A percentile compares a stretch with the other conserved stretches of the same genome.
Conservation (phyloP, 768 basidiomycete genomes). For the Leccinum boreale region DNA sequence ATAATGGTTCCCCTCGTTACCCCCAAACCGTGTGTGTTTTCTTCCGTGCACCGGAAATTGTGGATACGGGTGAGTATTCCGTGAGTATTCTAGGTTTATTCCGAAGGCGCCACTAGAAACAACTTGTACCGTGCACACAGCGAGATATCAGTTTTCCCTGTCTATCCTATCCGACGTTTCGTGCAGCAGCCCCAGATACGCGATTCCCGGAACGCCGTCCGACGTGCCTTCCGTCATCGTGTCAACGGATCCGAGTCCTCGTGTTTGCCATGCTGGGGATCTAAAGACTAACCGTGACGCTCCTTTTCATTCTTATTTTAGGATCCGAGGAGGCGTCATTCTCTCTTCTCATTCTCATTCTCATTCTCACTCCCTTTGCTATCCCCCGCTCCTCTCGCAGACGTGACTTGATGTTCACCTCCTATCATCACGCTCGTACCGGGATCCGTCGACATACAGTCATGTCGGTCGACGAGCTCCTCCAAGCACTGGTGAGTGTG, state of each 20-base stretch:
- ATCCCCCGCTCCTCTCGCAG: background rate
- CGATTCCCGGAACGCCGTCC: background rate
- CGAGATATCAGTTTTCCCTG: background rate
- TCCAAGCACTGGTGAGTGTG: constrained; percentile 10
- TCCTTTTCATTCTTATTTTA: background rate
- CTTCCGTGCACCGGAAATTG: background rate
- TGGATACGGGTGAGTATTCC: background rate
- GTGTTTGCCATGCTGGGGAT: background rate
- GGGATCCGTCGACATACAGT: constrained; percentile 7
- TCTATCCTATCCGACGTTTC: background rate
- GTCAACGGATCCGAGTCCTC: background rate
- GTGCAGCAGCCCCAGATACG: background rate
- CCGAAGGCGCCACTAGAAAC: background rate
- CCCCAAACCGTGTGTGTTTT: background rate
- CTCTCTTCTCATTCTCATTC: background rate
- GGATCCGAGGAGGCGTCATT: background rate
- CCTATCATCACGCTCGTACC: background rate
- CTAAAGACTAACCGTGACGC: background rate
- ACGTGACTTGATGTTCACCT: constrained; percentile 7
- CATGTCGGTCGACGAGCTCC: constrained; percentile 12
- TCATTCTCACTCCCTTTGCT: background rate
- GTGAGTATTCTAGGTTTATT: background rate
- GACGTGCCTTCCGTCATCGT: background rate
- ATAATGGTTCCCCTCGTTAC: background rate
- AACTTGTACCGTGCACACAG: background rate